Base-by-base conservation (phyloP, 2,329 filamentous ascomycete species). In the Chalaropsis thielavioides region DNA sequence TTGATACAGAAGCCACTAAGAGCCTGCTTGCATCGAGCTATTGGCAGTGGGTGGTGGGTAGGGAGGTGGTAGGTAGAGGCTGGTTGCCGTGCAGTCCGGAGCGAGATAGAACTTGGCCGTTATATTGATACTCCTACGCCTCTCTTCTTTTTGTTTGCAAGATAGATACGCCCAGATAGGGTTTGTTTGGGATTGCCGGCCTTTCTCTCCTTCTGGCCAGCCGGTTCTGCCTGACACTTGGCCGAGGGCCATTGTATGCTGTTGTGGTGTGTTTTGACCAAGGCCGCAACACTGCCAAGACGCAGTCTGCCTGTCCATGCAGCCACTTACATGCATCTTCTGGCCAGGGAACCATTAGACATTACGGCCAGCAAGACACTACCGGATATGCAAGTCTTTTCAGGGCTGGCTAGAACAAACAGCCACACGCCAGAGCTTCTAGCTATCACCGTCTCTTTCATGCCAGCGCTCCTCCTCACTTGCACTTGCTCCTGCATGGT, bases 51-150 rank as follows among this genome's bases (percentile, higher is more conserved):
- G n/a, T 58, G 2, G 27, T 17, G 17, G n/a, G 51, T 27, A 38
- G n/a, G 15, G n/a, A 17, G n/a, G 43, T n/a, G 43, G 43, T 46
- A 8, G 43, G 1, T 38, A 27, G 19, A 24, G 46, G 6, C n/a
- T 19, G 46, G 19, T 19, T 49, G 46, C 7, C 11, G 19, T 24
- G 35, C n/a, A 46, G 15, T 5, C 24, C 51, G n/a, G 51, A 58
- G 51, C 31, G 51, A 58, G 51, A 58, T 58, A 58, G 51, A 38
- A 58, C 51, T 58, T 58, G 51, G 27, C 51, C 51, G 51, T 58
- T 15, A 19, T 46, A 17, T 46, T 46, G 43, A 46, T 46, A 46
- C n/a, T 17, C 1, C 15, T 5, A 17, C 43, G 24, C 27, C 51
- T 13, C 27, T 8, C 51, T 17, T 35, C 3, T 1, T 13, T 31